Conservation (phyloP, 164 flowering plant species). For the Euptelea pleiosperma region DNA sequence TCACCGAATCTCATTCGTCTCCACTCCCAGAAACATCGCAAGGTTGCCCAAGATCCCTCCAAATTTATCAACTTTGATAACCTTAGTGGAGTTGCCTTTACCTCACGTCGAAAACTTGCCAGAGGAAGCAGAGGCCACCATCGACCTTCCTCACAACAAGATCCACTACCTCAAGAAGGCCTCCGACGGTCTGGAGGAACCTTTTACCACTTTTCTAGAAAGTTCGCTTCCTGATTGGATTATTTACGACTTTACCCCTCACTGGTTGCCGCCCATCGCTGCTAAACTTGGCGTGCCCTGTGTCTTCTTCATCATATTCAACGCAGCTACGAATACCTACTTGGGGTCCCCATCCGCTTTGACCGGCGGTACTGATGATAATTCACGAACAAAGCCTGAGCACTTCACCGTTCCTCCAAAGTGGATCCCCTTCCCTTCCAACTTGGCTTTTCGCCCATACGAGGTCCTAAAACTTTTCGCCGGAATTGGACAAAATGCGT, state of each 20-base stretch:
- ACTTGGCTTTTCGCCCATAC: conserved; percentile 17
- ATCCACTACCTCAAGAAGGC: conserved; percentile 10
- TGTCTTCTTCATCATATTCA: conserved; percentile 19
- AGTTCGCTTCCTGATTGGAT: conserved; percentile 28
- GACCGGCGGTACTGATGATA: background rate
- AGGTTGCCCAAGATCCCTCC: conserved; percentile 26
- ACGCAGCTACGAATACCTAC: conserved; percentile 13
- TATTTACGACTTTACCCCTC: conserved; percentile 31
- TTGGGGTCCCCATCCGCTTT: background rate
- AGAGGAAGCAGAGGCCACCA: conserved; percentile 24
- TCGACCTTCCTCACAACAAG: conserved; percentile 17
- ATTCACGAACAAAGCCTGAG: conserved; percentile 4
- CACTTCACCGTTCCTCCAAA: conserved; percentile 10
- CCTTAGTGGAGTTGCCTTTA: conserved; percentile 5
- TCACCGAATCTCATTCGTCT: conserved; percentile 8
- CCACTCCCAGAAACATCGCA: conserved; percentile 28
- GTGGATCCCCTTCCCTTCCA: conserved; percentile 23
- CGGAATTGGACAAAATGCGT: background rate
- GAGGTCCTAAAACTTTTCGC: conserved; percentile 13
- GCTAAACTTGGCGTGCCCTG: conserved; percentile 11
- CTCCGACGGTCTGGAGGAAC: conserved; percentile 2
- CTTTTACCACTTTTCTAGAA: background rate
- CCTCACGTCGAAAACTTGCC: conserved; percentile 22
- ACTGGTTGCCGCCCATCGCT: conserved; percentile 32
- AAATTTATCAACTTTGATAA: conserved; percentile 1